Base-by-base conservation (phyloP, 768 basidiomycete genomes). In the Pilatotrama ljubarskyi region DNA sequence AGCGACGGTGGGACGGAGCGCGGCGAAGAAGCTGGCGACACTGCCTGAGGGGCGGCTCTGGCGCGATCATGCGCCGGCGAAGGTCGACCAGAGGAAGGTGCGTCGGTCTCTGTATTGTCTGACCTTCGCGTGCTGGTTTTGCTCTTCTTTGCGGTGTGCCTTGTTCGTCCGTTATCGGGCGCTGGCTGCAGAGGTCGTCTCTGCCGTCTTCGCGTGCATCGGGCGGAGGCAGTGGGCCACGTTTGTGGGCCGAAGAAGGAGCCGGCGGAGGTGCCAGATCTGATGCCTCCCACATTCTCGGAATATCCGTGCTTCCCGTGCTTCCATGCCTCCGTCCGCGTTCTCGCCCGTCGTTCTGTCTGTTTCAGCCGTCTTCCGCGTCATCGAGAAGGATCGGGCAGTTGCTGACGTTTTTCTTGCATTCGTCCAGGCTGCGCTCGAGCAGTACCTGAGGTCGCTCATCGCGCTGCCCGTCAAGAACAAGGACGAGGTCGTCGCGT, bases 21-120 rank as follows among this genome's bases (percentile, higher is more conserved):
- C 90, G 18, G 83, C 80, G 42, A 95, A 94, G 78, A 91, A 84
- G 74, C 86, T 98, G 48, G 86, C 80, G 18, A 79, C 75, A 54
- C 73, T 99, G 58, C 97, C 97, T 1, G 97, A 99, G 72, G 91
- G 92, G 24, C 90, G 88, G 73, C 77, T 97, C 9, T 98, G 96
- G 91, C 95, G 86, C 73, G 97, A 98, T 75, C 94, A 96, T 72
- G 95, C 95, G 0, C 96, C 96, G 29, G 93, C 92, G 26, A 95
- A 91, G 78, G 92, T 95, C 42, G 97, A 98, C 78, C 94, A 96
- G 74, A 78, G 96, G 64, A 98, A 98, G 80, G 94, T 91, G 68
- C 66, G 85, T 76, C 32, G 41, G 38, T 62, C 32, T 48, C 40
- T 59, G 36, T 62, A 2, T 32, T 59, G 35, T 61, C 1, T 29